Conservation (phyloP, 2,329 filamentous ascomycete genomes). For the Exophiala mesophila region DNA sequence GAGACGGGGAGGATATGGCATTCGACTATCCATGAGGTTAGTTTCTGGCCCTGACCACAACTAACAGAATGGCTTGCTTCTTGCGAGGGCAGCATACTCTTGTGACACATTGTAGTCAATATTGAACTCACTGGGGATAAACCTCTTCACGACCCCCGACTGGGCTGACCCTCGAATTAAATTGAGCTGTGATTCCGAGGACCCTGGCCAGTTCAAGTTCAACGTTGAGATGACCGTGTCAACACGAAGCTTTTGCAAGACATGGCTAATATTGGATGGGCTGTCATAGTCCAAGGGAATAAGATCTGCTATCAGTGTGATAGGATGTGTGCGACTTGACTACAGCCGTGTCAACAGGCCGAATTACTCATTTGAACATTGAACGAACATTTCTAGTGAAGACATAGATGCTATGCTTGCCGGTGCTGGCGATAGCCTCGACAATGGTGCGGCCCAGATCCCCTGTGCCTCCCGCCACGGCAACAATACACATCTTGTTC, state of each 20-base stretch:
- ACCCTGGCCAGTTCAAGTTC: slow-evolving; percentile 5
- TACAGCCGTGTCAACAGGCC: not conserved
- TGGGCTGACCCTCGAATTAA: slow-evolving; percentile 17
- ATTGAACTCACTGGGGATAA: slow-evolving; percentile 17
- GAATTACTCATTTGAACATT: not conserved
- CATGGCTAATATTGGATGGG: slow-evolving; percentile 4
- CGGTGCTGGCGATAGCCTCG: slow-evolving; percentile 13
- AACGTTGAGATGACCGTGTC: slow-evolving; percentile 21
- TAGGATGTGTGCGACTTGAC: not conserved
- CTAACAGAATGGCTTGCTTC: not conserved
- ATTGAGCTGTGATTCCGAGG: slow-evolving; percentile 12
- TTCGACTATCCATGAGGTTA: not conserved
- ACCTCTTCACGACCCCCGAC: slow-evolving; percentile 10
- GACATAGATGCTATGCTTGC: slow-evolving; percentile 18
- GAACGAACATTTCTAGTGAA: slow-evolving; percentile 13
- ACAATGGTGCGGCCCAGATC: slow-evolving; percentile 20
- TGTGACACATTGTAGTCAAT: slow-evolving; percentile 10
- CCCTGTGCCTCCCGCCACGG: slow-evolving; percentile 24
- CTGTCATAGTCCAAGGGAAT: slow-evolving; percentile 7
- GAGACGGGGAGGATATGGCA: slow-evolving; percentile 1
- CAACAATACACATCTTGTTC: slow-evolving; percentile 21
- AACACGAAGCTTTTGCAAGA: slow-evolving; percentile 15
- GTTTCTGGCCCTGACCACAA: not conserved
- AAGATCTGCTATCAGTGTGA: slow-evolving; percentile 2
- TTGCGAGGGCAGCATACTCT: slow-evolving; percentile 5